Base-by-base conservation (phyloP, 2,329 filamentous ascomycete species). In the Coleophoma eucalyptorum region DNA sequence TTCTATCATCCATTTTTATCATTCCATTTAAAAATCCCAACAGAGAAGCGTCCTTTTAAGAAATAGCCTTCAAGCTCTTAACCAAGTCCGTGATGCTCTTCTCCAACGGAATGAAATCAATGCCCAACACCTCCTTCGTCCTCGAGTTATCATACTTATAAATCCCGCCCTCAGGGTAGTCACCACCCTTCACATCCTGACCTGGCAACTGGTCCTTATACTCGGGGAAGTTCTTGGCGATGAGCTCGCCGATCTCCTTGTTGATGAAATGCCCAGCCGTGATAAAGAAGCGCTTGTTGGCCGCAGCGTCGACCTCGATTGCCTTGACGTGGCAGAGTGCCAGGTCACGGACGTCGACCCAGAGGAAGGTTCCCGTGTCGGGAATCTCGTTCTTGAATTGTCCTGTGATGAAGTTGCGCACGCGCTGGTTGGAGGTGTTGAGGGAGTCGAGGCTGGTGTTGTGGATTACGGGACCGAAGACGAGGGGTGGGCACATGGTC, bases 361-460 rank as follows among this genome's bases (percentile, higher is more conserved):
- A 87, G 1, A 83, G 70, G 60, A 72, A 83, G 1, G 77, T 76
- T 0, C 76, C 78, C 0, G 81, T 86, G 0, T 81, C 73, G 0
- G 78, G 73, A 10, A 87, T 75, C 21, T 75, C 72, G 2, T 78
- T 69, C 56, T 80, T 83, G 64, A 72, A 77, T 52, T 80, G 77
- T 1, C 87, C 87, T 6, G 74, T 77, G n/a, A 86, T 75, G 47
- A 88, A 69, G 53, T 85, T 76, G 8, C 80, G 72, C 49, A 90
- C 77, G 18, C 84, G 79, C 58, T 83, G 77, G 65, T 90, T 91
- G 13, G 85, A 89, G 1, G 86, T 88, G 69, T 91, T 92, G 54
- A 91, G 71, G 2, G 71, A 71, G n/a, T 81, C 77, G 0, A 88
- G 72, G 19, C 72, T 77, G 54, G 83, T 78, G 56, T 83, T 82